Evolutionary conservation across 208 protist species (phyloP), one percentile per base, ranked within the genome.

Genomic region (Wallacemonas collosoma): DNA sequence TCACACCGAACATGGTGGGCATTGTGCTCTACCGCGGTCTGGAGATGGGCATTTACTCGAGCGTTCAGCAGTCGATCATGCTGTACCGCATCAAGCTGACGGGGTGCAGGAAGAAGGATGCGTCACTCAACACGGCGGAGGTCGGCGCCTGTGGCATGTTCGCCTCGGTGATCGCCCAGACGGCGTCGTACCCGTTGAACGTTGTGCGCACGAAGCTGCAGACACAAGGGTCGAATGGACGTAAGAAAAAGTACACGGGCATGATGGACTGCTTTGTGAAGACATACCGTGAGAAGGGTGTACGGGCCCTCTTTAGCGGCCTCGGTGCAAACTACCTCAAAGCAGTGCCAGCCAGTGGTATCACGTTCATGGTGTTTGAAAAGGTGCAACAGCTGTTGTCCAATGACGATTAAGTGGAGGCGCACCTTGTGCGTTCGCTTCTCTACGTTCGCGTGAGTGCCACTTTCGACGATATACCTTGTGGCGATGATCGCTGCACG

Each of bases 291-390:
- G 71, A 82, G 65, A 89, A 95, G 67, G 94, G 94, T 9, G 71
- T 93, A 2, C 76, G 69, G 0, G 91, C 90, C 12, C 82, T 97
- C 8, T 97, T 96, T 64, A 93, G 86, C 55, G 94, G 94, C 5
- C 79, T 97, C n/a, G 90, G 83, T 9, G 89, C 94, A 6, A 96
- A 96, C 66, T 95, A 95, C 60, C 72, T 97, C 9, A 97, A 97
- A 65, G 91, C 89, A 3, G 85, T 95, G 12, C 94, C 94, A 8
- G 89, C 94, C 3, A 95, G 89, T 58, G 77, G 86, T 2, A 85
- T 64, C 76, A 93, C 88, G n/a, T 97, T 95, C 74, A 88, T 97
- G 7, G 89, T 95, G 39, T 95, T 97, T 77, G 88, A 95, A 39
- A 86, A 86, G 70, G 71, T 82, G 8, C 87, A 97, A 71, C 74